Evolutionary conservation across 371 early-diverging fungal species (phyloP).

Genomic region (Mucor ambiguus): DNA sequence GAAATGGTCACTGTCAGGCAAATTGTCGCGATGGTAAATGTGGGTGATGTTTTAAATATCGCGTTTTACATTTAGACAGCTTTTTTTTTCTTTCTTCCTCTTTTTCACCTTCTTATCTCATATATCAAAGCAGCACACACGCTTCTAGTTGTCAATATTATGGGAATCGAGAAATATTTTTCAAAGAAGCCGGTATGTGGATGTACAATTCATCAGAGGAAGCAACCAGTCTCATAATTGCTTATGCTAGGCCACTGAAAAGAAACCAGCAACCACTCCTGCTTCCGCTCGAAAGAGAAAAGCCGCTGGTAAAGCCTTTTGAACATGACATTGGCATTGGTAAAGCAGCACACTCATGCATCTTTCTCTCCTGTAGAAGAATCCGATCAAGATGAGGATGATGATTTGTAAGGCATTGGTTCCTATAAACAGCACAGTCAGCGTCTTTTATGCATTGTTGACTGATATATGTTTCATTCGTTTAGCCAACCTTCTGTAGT

Average conservation of each 20-base stretch:
- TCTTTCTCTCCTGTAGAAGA: background rate
- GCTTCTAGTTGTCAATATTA: background rate
- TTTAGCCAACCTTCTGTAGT: background rate
- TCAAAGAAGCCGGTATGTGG: background rate
- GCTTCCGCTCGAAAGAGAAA: slow-evolving; percentile 11
- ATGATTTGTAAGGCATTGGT: background rate
- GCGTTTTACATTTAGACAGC: background rate
- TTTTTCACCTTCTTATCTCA: no score
- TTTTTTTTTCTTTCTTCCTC: background rate
- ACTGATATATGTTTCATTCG: background rate
- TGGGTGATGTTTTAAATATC: background rate
- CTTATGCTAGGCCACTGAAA: background rate
- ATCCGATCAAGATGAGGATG: background rate
- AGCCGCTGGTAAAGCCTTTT: background rate
- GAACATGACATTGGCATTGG: background rate
- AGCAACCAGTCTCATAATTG: background rate
- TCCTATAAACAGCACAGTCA: background rate
- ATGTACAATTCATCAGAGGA: background rate
- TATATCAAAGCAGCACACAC: background rate
- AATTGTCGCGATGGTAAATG: background rate
- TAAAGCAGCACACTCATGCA: background rate
- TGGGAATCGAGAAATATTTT: slow-evolving; percentile 19
- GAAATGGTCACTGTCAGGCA: background rate
- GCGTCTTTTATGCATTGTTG: background rate
- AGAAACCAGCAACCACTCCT: slow-evolving; percentile 2